A percentile compares a stretch with the other conserved stretches of the same genome.
phyloP scores from a whole-genome alignment of 139 green algal species.

The Eudorina sp. region DNA sequence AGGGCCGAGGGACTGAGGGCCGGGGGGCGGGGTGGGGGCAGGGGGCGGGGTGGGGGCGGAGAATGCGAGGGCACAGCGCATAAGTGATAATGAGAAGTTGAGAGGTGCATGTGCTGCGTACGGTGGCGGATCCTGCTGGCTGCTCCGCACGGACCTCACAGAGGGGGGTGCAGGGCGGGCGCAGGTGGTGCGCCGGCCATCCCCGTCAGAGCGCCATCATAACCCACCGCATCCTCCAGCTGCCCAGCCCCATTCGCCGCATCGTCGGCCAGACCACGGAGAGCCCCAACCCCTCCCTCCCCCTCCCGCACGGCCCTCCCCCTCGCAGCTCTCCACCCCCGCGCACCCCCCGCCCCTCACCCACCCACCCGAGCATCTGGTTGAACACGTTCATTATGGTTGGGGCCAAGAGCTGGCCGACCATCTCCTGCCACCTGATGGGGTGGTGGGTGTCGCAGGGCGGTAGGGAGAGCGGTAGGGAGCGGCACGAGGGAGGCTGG shows the following conservation, averaged over 20 bases:
- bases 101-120: background rate
- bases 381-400: background rate
- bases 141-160: too few relatives aligned
- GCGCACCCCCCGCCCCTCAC: background rate
- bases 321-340: background rate
- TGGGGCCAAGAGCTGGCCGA: background rate
- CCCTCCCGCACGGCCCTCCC: too few relatives aligned
- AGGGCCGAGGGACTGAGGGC: background rate
- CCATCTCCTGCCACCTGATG: background rate
- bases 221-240: too few relatives aligned
- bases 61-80: background rate
- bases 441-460: background rate
- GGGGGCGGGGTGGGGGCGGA: background rate
- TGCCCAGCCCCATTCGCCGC: background rate
- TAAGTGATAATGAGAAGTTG: background rate
- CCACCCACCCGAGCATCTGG: slow-evolving; percentile 8
- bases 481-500: background rate
- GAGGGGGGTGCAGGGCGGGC: too few relatives aligned
- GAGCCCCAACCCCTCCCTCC: background rate
- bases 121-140: too few relatives aligned
- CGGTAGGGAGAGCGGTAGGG: background rate
- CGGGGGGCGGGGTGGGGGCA: background rate
- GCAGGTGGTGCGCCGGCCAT: background rate
- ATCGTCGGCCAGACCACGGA: background rate
- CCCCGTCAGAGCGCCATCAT: background rate